Percentiles rank a stretch among this genome's conserved stretches.
Evolutionary conservation across 1,284 basidiomycete genomes (phyloP).

Genomic region (Boletus holoroseus): DNA sequence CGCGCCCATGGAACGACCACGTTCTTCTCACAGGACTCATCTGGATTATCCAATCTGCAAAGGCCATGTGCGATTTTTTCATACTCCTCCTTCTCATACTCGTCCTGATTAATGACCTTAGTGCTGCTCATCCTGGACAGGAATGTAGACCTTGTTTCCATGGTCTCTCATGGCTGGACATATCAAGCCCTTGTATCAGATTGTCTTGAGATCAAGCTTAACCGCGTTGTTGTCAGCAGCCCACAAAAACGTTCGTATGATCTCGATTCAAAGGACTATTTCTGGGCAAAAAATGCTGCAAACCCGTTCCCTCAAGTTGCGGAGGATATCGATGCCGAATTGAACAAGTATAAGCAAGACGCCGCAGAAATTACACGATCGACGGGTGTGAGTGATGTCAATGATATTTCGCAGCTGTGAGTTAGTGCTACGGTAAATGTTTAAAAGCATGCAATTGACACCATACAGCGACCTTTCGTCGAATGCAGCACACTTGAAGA

Average conservation of each 20-base stretch:
- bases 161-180: slow-evolving; percentile 97
- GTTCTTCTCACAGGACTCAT: slow-evolving; percentile 68
- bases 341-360: slow-evolving; percentile 94
- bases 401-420: slow-evolving; percentile 90
- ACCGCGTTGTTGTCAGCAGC: slow-evolving; percentile 79
- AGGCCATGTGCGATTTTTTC: slow-evolving; percentile 62
- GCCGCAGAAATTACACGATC: slow-evolving; percentile 96
- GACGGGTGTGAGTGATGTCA: slow-evolving; percentile 94
- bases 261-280: slow-evolving; percentile 97
- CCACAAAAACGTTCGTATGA: slow-evolving; percentile 89
- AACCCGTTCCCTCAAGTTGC: slow-evolving; percentile 98
- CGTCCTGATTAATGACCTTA: slow-evolving; percentile 10
- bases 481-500: slow-evolving; percentile 94
- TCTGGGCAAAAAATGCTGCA: slow-evolving; percentile 96
- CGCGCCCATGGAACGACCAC: slow-evolving; percentile 51
- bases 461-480: slow-evolving; percentile 72
- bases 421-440: slow-evolving; percentile 26
- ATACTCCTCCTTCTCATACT: neutral
- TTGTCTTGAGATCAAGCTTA: slow-evolving; percentile 95
- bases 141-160: slow-evolving; percentile 92
- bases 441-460: slow-evolving; percentile 11
- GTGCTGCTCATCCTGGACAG: slow-evolving; percentile 93
- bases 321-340: slow-evolving; percentile 92
- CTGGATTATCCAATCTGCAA: slow-evolving; percentile 70
- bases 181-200: slow-evolving; percentile 98